Conservation (phyloP, 192 early-diverging fungal genomes). For the Umbelopsis isabellina region DNA sequence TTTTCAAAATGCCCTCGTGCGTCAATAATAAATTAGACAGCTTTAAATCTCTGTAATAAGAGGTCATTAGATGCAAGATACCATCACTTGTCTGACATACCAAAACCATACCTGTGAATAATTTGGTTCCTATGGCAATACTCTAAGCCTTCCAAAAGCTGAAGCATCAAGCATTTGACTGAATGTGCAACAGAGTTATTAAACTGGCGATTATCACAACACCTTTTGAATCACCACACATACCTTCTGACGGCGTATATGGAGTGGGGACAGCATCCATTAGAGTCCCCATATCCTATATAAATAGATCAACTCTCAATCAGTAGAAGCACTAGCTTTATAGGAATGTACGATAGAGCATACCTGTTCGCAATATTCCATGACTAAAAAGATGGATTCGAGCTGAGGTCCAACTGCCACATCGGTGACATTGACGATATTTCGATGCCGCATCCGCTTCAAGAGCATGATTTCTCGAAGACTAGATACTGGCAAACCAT, state of each 20-base stretch:
- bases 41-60: constrained; percentile 67
- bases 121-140: constrained; percentile 71
- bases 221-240: neutral
- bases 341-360: neutral
- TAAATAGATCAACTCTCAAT: neutral
- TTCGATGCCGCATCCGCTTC: constrained; percentile 65
- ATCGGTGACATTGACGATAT: constrained; percentile 72
- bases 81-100: neutral
- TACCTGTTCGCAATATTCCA: constrained; percentile 90
- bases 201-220: neutral
- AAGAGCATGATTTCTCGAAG: constrained; percentile 78
- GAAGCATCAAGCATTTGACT: constrained; percentile 76
- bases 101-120: constrained; percentile 46
- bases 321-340: neutral
- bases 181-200: neutral
- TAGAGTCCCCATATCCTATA: constrained; percentile 54
- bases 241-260: constrained; percentile 60
- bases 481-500: constrained; percentile 73
- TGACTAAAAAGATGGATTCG: constrained; percentile 85
- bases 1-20: constrained; percentile 69
- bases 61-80: neutral
- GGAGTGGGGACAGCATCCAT: constrained; percentile 59
- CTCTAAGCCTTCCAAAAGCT: constrained; percentile 69
- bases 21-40: constrained; percentile 77
- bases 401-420: constrained; percentile 66